Base-by-base conservation (phyloP, 78 protist genomes). In the Dictyostelium firmibasis region DNA sequence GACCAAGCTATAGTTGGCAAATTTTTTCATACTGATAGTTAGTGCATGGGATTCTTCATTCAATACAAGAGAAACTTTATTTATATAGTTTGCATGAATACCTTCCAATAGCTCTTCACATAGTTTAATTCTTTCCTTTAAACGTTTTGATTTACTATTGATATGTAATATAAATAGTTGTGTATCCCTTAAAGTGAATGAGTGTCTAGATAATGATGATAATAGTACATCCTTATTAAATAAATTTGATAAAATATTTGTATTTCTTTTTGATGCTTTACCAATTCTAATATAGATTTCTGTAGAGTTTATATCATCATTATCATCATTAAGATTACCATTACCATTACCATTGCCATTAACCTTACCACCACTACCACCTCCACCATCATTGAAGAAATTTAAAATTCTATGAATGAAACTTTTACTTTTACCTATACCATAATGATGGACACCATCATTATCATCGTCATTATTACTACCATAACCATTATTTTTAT, bases 31-130 rank as follows among this genome's bases (percentile, higher is more conserved):
- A 76, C 85, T 81, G 10, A 69, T 70, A 36, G 83, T 89, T 29
- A 89, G 57, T 0, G 35, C 35, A 38, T 89, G 94, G 47, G 87
- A 81, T 50, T 89, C 94, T 69, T 89, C 94, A 69, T 89, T 89
- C 38, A 89, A 29, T 6, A 81, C 23, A 8, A 89, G 53, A 25
- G 94, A 81, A 0, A 82, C 83, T 44, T 89, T 89, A 13, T 79
- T 67, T 4, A 89, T 89, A 50, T 81, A 89, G 9, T 27, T 23
- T 14, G 33, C 74, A 8, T 81, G 50, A 23, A 81, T 70, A 31
- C 75, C 74, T 44, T 81, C 94, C 31, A 89, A 81, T 47, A 89
- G 53, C 20, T 89, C 94, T 67, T 89, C 94, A 20, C 70, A 50
- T 35, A 89, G 36, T 47, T 89, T 89, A 20, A 89, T 75, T 60